These are phyloP conservation scores for Rubia tinctorum DNA, from an alignment of 305 asterid genomes.

Conservation along the genomic window DNA sequence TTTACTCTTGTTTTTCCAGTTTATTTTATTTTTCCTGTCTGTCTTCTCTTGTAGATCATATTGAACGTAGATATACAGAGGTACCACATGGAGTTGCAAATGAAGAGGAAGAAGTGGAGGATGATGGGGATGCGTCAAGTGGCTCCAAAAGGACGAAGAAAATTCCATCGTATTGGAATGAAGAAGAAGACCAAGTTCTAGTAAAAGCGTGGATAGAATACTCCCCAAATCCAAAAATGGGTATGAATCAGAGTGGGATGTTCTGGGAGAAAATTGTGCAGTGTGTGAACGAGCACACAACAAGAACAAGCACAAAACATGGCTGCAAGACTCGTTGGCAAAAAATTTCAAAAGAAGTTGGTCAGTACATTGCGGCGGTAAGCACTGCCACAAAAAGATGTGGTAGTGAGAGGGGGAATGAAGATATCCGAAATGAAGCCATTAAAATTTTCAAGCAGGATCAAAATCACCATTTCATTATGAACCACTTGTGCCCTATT, in stretches of 20 bases:
- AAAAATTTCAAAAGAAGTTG: not conserved
- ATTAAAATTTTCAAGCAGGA: not conserved
- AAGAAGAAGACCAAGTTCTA: not conserved
- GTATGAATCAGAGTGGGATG: not conserved
- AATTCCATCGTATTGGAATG: not conserved
- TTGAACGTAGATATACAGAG: constrained; percentile 81
- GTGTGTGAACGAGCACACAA: not conserved
- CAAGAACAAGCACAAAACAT: not conserved
- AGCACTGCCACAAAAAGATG: not conserved
- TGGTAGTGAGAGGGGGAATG: not conserved
- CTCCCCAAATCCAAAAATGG: not conserved
- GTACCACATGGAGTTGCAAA: constrained; percentile 87
- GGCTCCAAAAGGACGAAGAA: not conserved
- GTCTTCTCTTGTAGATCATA: constrained; percentile 50
- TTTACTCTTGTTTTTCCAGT: constrained; percentile 1
- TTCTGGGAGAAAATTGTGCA: not conserved
- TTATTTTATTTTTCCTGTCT: constrained; percentile 5
- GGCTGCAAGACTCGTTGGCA: not conserved
- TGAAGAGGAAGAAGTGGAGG: not conserved
- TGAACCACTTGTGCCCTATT: not conserved
- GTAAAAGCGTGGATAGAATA: not conserved
- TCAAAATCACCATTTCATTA: not conserved
- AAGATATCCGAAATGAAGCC: not conserved
- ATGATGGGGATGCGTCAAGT: not conserved
- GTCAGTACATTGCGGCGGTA: not conserved